A percentile compares a stretch with the other conserved stretches of the same genome.
phyloP scores from a whole-genome alignment of 768 basidiomycete species.

The Termitomyces sp. region DNA sequence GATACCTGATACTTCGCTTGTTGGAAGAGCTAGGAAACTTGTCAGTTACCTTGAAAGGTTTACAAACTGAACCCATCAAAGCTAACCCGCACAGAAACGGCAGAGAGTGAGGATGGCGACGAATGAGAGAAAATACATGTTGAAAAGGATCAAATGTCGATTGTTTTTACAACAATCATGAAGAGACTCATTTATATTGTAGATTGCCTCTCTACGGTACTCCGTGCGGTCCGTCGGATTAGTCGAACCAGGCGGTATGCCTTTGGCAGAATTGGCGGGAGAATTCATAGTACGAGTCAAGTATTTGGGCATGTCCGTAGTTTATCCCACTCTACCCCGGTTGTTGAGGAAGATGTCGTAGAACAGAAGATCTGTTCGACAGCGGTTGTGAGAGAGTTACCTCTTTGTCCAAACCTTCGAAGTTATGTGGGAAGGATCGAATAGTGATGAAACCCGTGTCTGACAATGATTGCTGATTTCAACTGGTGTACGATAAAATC shows the following conservation, averaged over 20 bases:
- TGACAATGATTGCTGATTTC: not conserved
- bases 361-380: not conserved
- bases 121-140: conserved; percentile 2
- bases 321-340: conserved; percentile 16
- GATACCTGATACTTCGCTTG: not conserved
- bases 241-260: not conserved
- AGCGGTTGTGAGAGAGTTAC: conserved; percentile 9
- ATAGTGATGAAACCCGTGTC: not conserved
- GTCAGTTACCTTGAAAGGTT: not conserved
- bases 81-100: conserved; percentile 8
- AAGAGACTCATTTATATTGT: conserved; percentile 2
- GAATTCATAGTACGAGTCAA: conserved; percentile 2
- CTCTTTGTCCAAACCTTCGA: conserved; percentile 2
- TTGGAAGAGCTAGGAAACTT: conserved; percentile 2
- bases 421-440: not conserved
- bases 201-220: not conserved
- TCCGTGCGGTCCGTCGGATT: conserved; percentile 2
- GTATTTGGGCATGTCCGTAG: conserved; percentile 7
- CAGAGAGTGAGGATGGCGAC: conserved; percentile 10
- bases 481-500: not conserved
- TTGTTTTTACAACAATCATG: not conserved
- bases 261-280: not conserved
- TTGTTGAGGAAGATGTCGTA: not conserved
- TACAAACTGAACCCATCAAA: too few relatives aligned
- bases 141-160: not conserved